Evolutionary conservation across 352 stramenopile genomes (phyloP), one percentile per base, ranked within the genome.

Genomic region (Pythium aquatile): DNA sequence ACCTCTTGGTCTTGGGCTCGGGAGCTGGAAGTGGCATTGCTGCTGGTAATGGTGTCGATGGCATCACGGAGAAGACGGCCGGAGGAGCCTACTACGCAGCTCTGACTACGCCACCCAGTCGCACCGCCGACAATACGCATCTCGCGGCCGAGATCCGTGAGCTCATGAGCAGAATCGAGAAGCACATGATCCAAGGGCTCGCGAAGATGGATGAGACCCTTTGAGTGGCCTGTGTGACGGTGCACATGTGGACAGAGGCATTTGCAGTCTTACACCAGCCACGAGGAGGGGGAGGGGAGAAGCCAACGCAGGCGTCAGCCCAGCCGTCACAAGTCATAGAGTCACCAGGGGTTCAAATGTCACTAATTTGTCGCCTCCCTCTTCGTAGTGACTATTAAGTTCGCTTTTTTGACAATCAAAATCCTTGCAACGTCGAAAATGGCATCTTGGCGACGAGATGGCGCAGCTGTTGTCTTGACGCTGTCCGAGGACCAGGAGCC

Each of bases 381-480:
- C 44, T 14, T 28, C 35, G 29, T 51, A 51, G n/a, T 51, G 44
- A 51, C 44, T 7, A 4, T n/a, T 63, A 59, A 63, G 44, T 68
- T 52, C 57, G 47, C 7, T 24, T 24, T 24, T 55, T 32, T 5
- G 28, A 28, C 28, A 33, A 57, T 40, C 55, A 53, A 62, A 37
- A 52, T 13, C 16, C 39, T 47, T 42, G 28, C 48, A 35, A 2
- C 30, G 2, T 33, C 5, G 5, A 60, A 55, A 57, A 76, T 75
- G 71, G 65, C 76, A 20, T 29, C 57, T 9, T 84, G 75, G 78
- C 33, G 40, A 11, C 58, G 62, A 8, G 13, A 65, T 40, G 67
- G 54, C 16, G 39, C 6, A 14, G 39, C 30, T 5, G 67, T 74
- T 33, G 20, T 74, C 57, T 61, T 70, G 32, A 47, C 42, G 33